Percentiles rank a stretch among this genome's conserved stretches.
Conservation (phyloP, 2,329 filamentous ascomycete genomes). For the Amesomyces nigricolor region DNA sequence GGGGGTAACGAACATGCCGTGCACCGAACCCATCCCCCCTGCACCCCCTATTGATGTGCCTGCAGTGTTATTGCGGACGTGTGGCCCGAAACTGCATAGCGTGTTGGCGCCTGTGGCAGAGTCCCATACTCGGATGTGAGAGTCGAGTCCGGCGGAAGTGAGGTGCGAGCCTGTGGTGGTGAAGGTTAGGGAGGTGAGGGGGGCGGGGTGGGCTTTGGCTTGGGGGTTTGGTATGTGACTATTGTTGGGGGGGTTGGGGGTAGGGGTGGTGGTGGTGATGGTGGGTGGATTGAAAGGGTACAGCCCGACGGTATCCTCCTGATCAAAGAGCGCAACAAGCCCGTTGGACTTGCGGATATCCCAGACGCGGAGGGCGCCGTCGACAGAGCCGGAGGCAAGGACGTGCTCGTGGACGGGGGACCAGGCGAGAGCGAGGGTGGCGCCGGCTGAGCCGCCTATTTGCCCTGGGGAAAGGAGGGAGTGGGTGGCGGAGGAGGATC, state of each 20-base stretch:
- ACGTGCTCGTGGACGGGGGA: constrained; percentile 74
- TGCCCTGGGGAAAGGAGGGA: constrained; percentile 59
- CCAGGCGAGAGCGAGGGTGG: constrained; percentile 69
- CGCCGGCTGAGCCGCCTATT: constrained; percentile 41
- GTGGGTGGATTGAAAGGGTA: constrained; percentile 35
- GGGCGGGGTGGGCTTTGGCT: constrained; percentile 69
- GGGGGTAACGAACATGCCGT: constrained; percentile 57
- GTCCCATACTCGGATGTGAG: constrained; percentile 83
- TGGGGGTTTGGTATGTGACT: constrained; percentile 36
- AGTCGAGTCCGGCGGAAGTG: constrained; percentile 76
- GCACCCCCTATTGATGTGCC: no score
- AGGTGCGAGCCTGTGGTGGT: constrained; percentile 72
- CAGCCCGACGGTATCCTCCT: constrained; percentile 74
- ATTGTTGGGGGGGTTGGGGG: constrained; percentile 30
- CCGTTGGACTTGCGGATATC: constrained; percentile 76
- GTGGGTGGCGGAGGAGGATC: constrained; percentile 71
- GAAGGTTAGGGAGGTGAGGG: constrained; percentile 78
- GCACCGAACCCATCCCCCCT: constrained; percentile 45
- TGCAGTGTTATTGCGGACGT: constrained; percentile 64
- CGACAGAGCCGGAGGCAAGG: constrained; percentile 76
- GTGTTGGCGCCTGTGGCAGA: constrained; percentile 76
- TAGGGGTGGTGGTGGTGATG: constrained; percentile 66
- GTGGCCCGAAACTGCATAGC: constrained; percentile 78
- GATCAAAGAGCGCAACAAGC: constrained; percentile 70
- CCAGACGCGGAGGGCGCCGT: constrained; percentile 80